These are phyloP conservation scores for Astrothelium macrocarpum DNA, from an alignment of 495 filamentous ascomycete genomes.

Conservation along the genomic window DNA sequence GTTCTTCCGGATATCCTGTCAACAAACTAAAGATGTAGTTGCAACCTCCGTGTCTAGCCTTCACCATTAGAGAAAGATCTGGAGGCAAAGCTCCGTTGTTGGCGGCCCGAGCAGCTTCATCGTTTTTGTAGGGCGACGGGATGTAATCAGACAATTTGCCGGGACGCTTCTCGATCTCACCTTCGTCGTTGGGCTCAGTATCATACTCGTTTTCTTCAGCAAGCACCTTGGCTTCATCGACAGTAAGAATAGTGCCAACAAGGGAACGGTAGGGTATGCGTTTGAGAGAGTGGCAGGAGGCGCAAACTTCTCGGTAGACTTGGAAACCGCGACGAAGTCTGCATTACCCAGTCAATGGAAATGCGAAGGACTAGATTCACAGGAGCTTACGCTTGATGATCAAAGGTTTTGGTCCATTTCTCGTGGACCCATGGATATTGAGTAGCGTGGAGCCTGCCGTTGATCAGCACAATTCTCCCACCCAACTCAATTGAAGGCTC, in stretches of 20 bases:
- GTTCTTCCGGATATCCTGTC: slow-evolving; percentile 97
- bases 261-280: slow-evolving; percentile 89
- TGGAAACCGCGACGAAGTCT: slow-evolving; percentile 99
- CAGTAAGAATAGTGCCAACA: slow-evolving; percentile 85
- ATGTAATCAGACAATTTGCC: slow-evolving; percentile 98
- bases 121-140: slow-evolving; percentile 91
- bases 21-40: slow-evolving; percentile 95
- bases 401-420: slow-evolving; percentile 86
- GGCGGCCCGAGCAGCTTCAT: slow-evolving; percentile 93
- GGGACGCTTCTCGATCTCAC: slow-evolving; percentile 93
- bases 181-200: slow-evolving; percentile 94
- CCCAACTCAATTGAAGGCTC: not conserved
- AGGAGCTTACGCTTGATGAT: slow-evolving; percentile 78
- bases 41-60: slow-evolving; percentile 95
- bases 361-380: not conserved
- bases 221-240: slow-evolving; percentile 93
- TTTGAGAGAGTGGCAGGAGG: slow-evolving; percentile 90
- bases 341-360: slow-evolving; percentile 5
- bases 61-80: slow-evolving; percentile 95
- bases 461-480: not conserved
- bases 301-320: slow-evolving; percentile 98
- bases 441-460: slow-evolving; percentile 72
- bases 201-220: slow-evolving; percentile 99
- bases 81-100: slow-evolving; percentile 97
- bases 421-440: slow-evolving; percentile 93